Percentiles rank a stretch among this genome's conserved stretches.
phyloP scores from a whole-genome alignment of 1,139 yeast genomes.

The Pichia sp. region DNA sequence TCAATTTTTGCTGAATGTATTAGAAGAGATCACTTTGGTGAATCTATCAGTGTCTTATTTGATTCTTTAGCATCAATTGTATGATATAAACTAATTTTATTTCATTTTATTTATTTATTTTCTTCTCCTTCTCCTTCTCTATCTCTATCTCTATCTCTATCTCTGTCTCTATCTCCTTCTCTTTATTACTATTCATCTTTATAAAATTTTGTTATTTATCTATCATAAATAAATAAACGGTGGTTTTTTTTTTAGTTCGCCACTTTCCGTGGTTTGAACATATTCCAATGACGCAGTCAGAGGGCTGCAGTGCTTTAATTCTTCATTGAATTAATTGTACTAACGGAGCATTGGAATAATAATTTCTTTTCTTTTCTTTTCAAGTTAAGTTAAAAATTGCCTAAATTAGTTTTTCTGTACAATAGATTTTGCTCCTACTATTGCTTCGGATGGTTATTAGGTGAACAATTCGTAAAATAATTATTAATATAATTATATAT shows the following conservation, averaged over 20 bases:
- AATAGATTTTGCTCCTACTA: slow-evolving; percentile 8
- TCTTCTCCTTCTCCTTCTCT: not conserved
- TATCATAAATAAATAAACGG: not conserved
- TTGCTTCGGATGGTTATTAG: slow-evolving; percentile 15
- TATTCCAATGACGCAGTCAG: slow-evolving; percentile 53
- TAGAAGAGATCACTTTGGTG: slow-evolving; percentile 97
- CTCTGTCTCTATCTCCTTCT: no score
- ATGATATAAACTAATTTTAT: slow-evolving; percentile 21
- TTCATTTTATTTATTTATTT: not conserved
- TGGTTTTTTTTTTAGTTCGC: slow-evolving; percentile 13
- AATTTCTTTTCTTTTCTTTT: slow-evolving; percentile 5
- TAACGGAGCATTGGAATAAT: slow-evolving; percentile 63
- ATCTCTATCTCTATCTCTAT: no score
- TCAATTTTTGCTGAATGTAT: slow-evolving; percentile 97
- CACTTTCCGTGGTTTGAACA: slow-evolving; percentile 13
- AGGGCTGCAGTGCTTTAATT: slow-evolving; percentile 52
- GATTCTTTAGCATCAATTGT: slow-evolving; percentile 73
- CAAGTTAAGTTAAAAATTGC: not conserved
- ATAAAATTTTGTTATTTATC: slow-evolving; percentile 1
- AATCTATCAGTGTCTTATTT: slow-evolving; percentile 84
- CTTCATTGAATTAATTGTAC: slow-evolving; percentile 37
- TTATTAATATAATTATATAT: not conserved
- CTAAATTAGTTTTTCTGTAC: slow-evolving; percentile 18
- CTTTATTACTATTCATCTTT: not conserved
- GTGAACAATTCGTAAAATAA: slow-evolving; percentile 6